phyloP scores from a whole-genome alignment of 208 protist species.

The Strigomonas culicis region DNA sequence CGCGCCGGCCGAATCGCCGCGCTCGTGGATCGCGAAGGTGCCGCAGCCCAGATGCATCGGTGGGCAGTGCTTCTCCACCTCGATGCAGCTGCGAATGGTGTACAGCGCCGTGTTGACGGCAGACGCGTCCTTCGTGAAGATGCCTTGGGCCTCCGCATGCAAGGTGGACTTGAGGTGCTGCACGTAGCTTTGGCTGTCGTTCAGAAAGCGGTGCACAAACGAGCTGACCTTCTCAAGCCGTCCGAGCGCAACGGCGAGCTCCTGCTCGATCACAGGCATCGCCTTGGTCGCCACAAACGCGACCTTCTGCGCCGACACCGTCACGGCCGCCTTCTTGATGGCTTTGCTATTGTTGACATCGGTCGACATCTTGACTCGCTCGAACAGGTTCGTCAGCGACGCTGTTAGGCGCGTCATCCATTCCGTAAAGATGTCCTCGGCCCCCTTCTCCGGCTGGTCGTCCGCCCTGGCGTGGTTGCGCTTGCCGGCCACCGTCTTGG shows the following conservation, averaged over 20 bases:
- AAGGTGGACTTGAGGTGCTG: constrained; percentile 25
- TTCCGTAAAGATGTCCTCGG: constrained; percentile 58
- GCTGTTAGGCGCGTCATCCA: constrained; percentile 31
- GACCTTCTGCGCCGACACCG: constrained; percentile 5
- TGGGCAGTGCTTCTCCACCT: constrained; percentile 50
- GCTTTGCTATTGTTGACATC: constrained; percentile 29
- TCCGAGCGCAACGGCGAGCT: constrained; percentile 20
- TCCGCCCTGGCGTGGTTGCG: constrained; percentile 38
- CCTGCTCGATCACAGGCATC: constrained; percentile 18
- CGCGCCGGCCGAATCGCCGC: background rate
- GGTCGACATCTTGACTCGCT: constrained; percentile 30
- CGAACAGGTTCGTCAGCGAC: constrained; percentile 28
- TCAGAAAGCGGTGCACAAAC: constrained; percentile 39
- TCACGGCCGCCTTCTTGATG: constrained; percentile 30
- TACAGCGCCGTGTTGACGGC: constrained; percentile 87
- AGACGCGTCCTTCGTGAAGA: constrained; percentile 36
- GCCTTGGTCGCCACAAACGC: constrained; percentile 25
- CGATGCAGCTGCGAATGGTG: constrained; percentile 65
- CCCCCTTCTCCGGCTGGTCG: constrained; percentile 35
- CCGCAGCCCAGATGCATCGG: constrained; percentile 79
- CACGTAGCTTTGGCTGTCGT: constrained; percentile 38
- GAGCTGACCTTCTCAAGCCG: constrained; percentile 37
- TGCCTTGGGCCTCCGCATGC: constrained; percentile 12
- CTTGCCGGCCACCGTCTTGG: constrained; percentile 43
- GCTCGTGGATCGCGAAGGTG: constrained; percentile 54